phyloP scores from a whole-genome alignment of 345 rosid genomes.

The Microcos paniculata region DNA sequence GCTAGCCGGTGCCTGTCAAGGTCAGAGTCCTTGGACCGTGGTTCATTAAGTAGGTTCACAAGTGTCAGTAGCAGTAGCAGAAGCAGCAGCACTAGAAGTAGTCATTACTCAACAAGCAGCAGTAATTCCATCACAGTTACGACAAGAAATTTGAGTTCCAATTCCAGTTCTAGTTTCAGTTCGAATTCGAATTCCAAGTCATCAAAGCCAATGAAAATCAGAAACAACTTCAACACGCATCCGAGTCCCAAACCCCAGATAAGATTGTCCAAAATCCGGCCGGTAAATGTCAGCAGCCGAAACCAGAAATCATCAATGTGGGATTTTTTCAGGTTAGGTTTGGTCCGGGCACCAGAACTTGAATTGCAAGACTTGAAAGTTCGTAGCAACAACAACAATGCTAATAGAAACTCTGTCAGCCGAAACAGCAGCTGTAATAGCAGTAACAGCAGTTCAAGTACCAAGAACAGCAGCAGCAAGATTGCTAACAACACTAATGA shows the following conservation, averaged over 20 bases:
- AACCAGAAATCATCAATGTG: slow-evolving; percentile 56
- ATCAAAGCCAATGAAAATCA: slow-evolving; percentile 33
- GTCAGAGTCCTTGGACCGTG: slow-evolving; percentile 59
- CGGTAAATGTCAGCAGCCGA: slow-evolving; percentile 27
- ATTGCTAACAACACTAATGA: background rate
- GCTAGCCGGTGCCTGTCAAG: slow-evolving; percentile 31
- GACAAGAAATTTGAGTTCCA: background rate
- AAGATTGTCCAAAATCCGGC: slow-evolving; percentile 36
- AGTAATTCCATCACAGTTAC: background rate
- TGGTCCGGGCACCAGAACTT: slow-evolving; percentile 80
- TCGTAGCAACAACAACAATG: slow-evolving; percentile 28
- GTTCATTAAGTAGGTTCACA: slow-evolving; percentile 22
- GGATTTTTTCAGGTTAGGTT: slow-evolving; percentile 66
- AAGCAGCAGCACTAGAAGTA: slow-evolving; percentile 45
- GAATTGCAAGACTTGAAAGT: slow-evolving; percentile 50
- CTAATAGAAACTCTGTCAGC: slow-evolving; percentile 43
- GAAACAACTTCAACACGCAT: slow-evolving; percentile 48
- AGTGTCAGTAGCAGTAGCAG: slow-evolving; percentile 37
- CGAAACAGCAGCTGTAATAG: slow-evolving; percentile 58
- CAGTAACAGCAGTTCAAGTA: slow-evolving; percentile 38
- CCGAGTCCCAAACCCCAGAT: slow-evolving; percentile 86
- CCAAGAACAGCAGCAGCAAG: slow-evolving; percentile 20
- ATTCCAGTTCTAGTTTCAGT: background rate
- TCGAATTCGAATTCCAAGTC: background rate
- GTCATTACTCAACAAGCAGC: slow-evolving; percentile 8